Evolutionary conservation across 352 stramenopile genomes (phyloP).

Genomic region (Phytopythium oedochilum): DNA sequence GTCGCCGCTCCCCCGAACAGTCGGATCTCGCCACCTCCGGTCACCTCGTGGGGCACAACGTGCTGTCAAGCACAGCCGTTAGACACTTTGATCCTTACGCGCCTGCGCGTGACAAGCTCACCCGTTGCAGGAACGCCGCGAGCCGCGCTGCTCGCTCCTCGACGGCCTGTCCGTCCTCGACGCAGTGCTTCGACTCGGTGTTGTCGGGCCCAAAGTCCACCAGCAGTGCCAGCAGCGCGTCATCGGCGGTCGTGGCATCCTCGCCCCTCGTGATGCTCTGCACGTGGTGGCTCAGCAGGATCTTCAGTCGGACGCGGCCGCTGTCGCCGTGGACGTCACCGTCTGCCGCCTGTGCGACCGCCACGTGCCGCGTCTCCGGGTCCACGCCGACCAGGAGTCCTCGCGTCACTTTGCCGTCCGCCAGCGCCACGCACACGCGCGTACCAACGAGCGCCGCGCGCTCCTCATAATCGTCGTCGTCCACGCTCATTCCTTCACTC

Average conservation of each 20-base stretch:
- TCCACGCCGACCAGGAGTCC: conserved; percentile 57
- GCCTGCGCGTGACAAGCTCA: too few relatives aligned
- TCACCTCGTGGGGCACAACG: not conserved
- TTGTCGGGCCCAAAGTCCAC: not conserved
- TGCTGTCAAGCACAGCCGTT: too few relatives aligned
- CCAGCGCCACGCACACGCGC: conserved; percentile 27
- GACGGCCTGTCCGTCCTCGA: not conserved
- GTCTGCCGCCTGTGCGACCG: conserved; percentile 17
- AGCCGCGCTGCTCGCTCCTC: not conserved
- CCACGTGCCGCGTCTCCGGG: conserved; percentile 48
- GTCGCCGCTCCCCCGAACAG: conserved; percentile 49
- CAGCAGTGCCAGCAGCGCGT: conserved; percentile 12
- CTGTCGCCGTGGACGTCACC: not conserved
- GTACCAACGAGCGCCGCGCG: conserved; percentile 26
- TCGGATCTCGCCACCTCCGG: conserved; percentile 2
- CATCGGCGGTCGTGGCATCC: conserved; percentile 10
- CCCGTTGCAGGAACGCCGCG: not conserved
- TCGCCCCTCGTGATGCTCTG: conserved; percentile 8
- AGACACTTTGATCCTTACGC: too few relatives aligned
- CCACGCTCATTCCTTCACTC: not conserved
- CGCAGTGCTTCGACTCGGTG: not conserved
- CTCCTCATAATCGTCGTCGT: conserved; percentile 10
- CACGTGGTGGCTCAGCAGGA: conserved; percentile 30
- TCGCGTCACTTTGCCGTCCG: conserved; percentile 24
- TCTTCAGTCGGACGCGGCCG: conserved; percentile 19